phyloP scores from a whole-genome alignment of 176 grass and related monocot genomes.

The Carex myosuroides region DNA sequence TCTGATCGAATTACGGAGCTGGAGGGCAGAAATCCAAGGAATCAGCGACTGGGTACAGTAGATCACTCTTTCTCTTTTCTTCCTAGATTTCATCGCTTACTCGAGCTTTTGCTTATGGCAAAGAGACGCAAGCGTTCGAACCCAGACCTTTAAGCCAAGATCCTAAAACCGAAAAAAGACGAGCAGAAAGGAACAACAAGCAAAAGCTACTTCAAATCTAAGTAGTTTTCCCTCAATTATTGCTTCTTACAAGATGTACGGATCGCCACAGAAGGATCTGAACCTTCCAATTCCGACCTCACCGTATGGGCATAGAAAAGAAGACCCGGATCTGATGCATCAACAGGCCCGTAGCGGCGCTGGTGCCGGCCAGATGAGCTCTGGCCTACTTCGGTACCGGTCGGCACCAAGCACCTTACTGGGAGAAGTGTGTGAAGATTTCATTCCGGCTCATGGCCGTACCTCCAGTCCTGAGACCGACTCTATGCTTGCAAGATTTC shows the following conservation, averaged over 20 bases:
- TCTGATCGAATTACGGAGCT: constrained; percentile 4
- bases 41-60: background rate
- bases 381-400: constrained; percentile 72
- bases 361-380: constrained; percentile 39
- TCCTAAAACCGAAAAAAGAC: no score
- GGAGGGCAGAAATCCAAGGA: constrained; percentile 17
- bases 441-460: constrained; percentile 29
- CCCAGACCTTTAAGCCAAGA: background rate
- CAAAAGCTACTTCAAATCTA: background rate
- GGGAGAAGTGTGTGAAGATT: constrained; percentile 76
- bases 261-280: constrained; percentile 89
- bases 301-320: constrained; percentile 26
- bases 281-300: constrained; percentile 51
- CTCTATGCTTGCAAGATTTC: constrained; percentile 63
- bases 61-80: constrained; percentile 30
- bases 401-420: constrained; percentile 71
- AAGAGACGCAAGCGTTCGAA: constrained; percentile 36
- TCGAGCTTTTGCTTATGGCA: constrained; percentile 30
- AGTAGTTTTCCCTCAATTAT: background rate
- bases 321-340: constrained; percentile 34
- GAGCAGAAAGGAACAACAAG: background rate
- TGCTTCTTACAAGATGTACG: constrained; percentile 61
- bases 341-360: background rate
- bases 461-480: constrained; percentile 45
- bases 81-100: background rate